Evolutionary conservation across 2,329 filamentous ascomycete genomes (phyloP), one percentile per base, ranked within the genome.

Genomic region (Clarireedia hainanense): DNA sequence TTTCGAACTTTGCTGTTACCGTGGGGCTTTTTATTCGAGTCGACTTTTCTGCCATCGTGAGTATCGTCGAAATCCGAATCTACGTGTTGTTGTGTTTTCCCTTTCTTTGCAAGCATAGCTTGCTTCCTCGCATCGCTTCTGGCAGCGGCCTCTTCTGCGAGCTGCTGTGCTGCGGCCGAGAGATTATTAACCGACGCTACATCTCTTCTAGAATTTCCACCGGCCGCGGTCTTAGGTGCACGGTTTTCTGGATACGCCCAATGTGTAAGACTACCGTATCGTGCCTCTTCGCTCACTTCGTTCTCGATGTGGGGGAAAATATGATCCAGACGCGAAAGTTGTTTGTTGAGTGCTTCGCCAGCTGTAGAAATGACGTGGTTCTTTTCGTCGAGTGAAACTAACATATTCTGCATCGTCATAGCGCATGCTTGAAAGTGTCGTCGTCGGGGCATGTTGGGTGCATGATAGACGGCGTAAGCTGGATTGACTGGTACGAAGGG

Each of bases 221-320:
- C 83, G 46, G 84, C 79, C 24, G 81, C 75, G n/a, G 79, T 75
- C 64, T 79, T 80, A 36, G 75, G 75, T 36, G 83, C 80, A 61
- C 92, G 86, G 67, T 89, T 90, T 65, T 92, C 88, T 20, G 89
- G 88, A 70, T 97, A 97, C 49, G 92, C 94, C 94, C 94, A 99
- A 71, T 99, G 94, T 52, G 84, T 89, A 57, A 84, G 80, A 72
- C 91, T 97, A 51, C 95, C 94, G 74, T 91, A 86, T 72, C 95
- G 89, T 54, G 94, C 90, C 72, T 97, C 91, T 59, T 96, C 91
- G 72, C 89, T 95, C 67, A 99, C 89, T 71, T 99, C 94, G 58
- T 80, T 77, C 61, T 95, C 87, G 56, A 97, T 82, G 72, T 91
- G 85, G 20, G 90, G 86, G 79, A 88, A 95, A 34, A 95, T 86